These are phyloP conservation scores for Paramecium tetraurelia DNA, from an alignment of 73 alveolate species.

Conservation along the genomic window DNA sequence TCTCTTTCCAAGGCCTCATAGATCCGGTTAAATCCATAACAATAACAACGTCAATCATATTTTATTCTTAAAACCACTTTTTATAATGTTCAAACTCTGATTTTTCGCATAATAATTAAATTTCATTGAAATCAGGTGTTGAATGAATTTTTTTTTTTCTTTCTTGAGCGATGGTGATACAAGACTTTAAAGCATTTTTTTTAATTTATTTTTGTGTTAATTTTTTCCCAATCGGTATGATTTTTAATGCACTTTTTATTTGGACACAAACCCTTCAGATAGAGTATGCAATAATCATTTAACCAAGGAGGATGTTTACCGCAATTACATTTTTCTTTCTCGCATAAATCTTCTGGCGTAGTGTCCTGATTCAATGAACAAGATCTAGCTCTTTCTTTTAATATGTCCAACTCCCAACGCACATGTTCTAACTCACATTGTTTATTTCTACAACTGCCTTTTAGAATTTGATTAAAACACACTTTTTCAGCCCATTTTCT, in stretches of 20 bases:
- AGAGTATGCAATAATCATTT: neutral
- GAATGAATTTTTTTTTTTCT: neutral
- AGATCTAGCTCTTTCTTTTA: neutral
- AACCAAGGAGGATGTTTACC: neutral
- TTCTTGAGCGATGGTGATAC: neutral
- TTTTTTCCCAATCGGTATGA: neutral
- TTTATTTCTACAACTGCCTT: neutral
- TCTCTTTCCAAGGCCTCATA: neutral
- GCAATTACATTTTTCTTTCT: neutral
- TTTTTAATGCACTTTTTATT: neutral
- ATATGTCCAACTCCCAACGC: neutral
- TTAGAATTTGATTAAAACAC: neutral
- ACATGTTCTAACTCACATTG: neutral
- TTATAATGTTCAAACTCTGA: neutral
- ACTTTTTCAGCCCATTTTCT: neutral
- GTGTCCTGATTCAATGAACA: neutral
- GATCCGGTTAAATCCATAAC: conserved; percentile 4
- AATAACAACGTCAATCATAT: neutral
- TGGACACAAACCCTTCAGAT: neutral
- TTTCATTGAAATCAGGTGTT: neutral
- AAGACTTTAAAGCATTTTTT: neutral
- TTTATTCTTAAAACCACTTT: neutral
- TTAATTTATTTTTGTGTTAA: neutral
- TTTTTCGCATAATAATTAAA: neutral
- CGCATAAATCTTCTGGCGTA: neutral